Conservation (phyloP, 345 rosid species). For the Aquilaria yunnanensis region DNA sequence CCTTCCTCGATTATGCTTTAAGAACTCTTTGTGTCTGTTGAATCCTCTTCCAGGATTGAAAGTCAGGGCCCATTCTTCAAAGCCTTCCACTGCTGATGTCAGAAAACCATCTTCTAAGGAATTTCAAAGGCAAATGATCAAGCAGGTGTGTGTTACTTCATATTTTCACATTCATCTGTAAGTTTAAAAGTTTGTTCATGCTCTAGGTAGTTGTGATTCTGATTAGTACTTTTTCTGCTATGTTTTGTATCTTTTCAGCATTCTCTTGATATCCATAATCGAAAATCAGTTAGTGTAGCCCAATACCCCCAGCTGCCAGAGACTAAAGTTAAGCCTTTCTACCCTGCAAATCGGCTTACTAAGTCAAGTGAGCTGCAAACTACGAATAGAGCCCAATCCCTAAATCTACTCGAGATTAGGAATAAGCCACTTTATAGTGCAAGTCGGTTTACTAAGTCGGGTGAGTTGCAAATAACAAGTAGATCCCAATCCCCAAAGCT, state of each 20-base stretch:
- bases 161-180: not conserved
- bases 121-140: slow-evolving; percentile 36
- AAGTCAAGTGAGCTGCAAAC: too few relatives aligned
- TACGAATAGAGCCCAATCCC: slow-evolving; percentile 29
- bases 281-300: slow-evolving; percentile 15
- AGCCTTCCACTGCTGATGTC: slow-evolving; percentile 25
- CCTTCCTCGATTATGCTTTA: slow-evolving; percentile 62
- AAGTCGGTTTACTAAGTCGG: too few relatives aligned
- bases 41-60: slow-evolving; percentile 61
- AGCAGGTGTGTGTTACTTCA: slow-evolving; percentile 34
- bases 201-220: slow-evolving; percentile 7
- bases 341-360: too few relatives aligned
- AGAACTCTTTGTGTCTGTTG: slow-evolving; percentile 46
- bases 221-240: slow-evolving; percentile 9
- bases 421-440: too few relatives aligned
- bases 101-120: slow-evolving; percentile 30
- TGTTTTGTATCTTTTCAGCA: slow-evolving; percentile 30
- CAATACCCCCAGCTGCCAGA: too few relatives aligned
- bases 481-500: too few relatives aligned
- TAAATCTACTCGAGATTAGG: not conserved
- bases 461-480: too few relatives aligned
- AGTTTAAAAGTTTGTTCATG: slow-evolving; percentile 4
- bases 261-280: slow-evolving; percentile 30
- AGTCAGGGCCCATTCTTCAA: slow-evolving; percentile 30
- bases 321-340: too few relatives aligned